A percentile compares a stretch with the other conserved stretches of the same genome.
Evolutionary conservation across 2,329 filamentous ascomycete genomes (phyloP).

Genomic region (Aspergillus sp.): DNA sequence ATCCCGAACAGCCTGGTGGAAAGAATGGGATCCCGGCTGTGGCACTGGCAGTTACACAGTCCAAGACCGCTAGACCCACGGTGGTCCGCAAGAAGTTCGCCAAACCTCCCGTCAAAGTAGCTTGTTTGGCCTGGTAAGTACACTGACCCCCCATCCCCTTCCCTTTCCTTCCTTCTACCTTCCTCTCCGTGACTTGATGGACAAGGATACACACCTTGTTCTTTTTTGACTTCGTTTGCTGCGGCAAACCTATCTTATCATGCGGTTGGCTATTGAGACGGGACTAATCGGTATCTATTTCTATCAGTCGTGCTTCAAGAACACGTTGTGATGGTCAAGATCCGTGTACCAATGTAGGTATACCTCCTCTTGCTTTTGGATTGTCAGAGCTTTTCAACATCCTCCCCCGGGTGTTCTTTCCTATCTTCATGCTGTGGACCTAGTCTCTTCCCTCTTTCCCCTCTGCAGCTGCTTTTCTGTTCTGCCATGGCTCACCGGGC

Average conservation of each 20-base stretch:
- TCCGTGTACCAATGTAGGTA: slow-evolving; percentile 46
- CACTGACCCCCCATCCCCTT: too few relatives aligned
- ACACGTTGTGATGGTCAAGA: slow-evolving; percentile 49
- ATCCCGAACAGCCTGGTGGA: slow-evolving; percentile 18
- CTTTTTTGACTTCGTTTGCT: slow-evolving; percentile 9
- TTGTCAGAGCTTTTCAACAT: background rate
- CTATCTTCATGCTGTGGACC: background rate
- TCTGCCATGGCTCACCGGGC: background rate
- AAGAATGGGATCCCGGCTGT: slow-evolving; percentile 16
- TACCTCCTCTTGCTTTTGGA: slow-evolving; percentile 2
- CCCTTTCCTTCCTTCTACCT: background rate
- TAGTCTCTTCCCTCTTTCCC: background rate
- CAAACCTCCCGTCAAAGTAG: slow-evolving; percentile 49
- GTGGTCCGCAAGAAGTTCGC: slow-evolving; percentile 47
- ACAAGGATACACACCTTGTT: background rate
- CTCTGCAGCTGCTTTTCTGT: background rate
- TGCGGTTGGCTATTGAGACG: background rate
- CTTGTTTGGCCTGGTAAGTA: slow-evolving; percentile 46
- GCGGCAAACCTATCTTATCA: background rate
- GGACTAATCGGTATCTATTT: slow-evolving; percentile 11
- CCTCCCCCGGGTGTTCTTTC: background rate
- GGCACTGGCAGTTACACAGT: slow-evolving; percentile 25
- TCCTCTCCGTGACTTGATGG: background rate
- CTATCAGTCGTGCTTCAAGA: slow-evolving; percentile 43
- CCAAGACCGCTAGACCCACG: slow-evolving; percentile 30